A percentile compares a stretch with the other conserved stretches of the same genome.
Conservation (phyloP, 108 stramenopile species). For the Seminavis robusta region DNA sequence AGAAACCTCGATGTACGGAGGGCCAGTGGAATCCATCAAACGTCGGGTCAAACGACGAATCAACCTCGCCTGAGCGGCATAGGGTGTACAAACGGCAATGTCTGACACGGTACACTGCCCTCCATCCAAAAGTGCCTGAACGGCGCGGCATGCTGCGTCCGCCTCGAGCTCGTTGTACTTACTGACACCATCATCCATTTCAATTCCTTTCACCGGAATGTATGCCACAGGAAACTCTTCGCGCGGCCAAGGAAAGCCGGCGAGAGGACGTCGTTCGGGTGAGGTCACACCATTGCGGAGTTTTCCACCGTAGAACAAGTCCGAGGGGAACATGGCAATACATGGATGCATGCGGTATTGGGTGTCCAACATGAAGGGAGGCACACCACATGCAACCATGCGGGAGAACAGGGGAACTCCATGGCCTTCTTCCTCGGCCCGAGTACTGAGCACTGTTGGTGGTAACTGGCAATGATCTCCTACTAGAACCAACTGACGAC, state of each 20-base stretch:
- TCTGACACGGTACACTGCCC: conserved; percentile 84
- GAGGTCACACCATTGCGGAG: conserved; percentile 82
- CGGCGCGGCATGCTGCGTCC: conserved; percentile 80
- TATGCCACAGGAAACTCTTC: conserved; percentile 90
- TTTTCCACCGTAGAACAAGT: conserved; percentile 88
- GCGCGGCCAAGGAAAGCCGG: conserved; percentile 90
- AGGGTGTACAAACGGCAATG: conserved; percentile 98
- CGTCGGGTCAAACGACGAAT: conserved; percentile 77
- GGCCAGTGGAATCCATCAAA: conserved; percentile 53
- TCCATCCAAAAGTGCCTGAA: conserved; percentile 71
- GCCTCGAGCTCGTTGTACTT: conserved; percentile 95
- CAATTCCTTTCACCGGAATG: conserved; percentile 74
- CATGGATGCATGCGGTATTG: conserved; percentile 95
- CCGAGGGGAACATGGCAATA: conserved; percentile 90
- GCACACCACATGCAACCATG: conserved; percentile 88
- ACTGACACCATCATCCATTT: conserved; percentile 89
- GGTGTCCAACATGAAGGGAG: conserved; percentile 89
- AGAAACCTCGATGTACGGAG: conserved; percentile 88
- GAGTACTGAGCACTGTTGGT: conserved; percentile 84
- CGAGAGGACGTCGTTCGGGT: conserved; percentile 80
- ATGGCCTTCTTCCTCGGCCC: conserved; percentile 85
- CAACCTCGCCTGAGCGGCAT: conserved; percentile 96
- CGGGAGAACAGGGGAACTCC: conserved; percentile 87
- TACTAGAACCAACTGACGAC: conserved; percentile 91
- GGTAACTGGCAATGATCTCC: conserved; percentile 98